A percentile compares a stretch with the other conserved stretches of the same genome.
These are phyloP conservation scores for Ruellia speciosa DNA, from an alignment of 305 asterid genomes.

Conservation along the genomic window DNA sequence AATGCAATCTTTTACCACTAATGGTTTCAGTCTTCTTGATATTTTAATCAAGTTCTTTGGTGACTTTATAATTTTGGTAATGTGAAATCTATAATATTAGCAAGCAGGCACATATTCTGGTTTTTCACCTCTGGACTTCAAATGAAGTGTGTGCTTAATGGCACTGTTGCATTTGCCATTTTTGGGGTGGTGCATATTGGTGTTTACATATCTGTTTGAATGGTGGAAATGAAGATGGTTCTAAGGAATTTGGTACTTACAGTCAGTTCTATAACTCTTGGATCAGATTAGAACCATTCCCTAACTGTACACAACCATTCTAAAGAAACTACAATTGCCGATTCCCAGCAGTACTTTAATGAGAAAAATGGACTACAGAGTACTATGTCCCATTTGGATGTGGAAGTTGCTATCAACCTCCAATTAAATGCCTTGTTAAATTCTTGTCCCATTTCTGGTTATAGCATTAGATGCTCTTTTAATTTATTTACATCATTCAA, in stretches of 20 bases:
- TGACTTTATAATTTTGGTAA: no score
- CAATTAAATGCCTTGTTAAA: no score
- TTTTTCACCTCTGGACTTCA: constrained; percentile 4
- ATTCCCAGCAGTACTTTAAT: neutral
- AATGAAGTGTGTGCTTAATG: neutral
- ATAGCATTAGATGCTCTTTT: no score
- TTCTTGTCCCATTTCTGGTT: no score
- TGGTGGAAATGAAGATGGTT: neutral
- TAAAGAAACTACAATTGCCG: neutral
- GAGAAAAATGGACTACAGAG: no score
- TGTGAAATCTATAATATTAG: no score
- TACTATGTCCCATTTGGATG: no score
- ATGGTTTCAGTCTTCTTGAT: no score
- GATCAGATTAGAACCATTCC: constrained; percentile 1
- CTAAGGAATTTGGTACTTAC: neutral
- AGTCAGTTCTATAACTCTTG: neutral
- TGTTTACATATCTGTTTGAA: neutral
- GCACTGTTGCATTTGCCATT: neutral
- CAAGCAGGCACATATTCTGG: neutral
- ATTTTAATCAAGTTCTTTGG: no score
- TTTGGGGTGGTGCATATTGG: neutral
- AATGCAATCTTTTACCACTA: no score
- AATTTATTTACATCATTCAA: no score
- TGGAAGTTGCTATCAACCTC: no score
- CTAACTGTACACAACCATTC: neutral